phyloP scores from a whole-genome alignment of 2,329 filamentous ascomycete species.

The Volutella citrinella region DNA sequence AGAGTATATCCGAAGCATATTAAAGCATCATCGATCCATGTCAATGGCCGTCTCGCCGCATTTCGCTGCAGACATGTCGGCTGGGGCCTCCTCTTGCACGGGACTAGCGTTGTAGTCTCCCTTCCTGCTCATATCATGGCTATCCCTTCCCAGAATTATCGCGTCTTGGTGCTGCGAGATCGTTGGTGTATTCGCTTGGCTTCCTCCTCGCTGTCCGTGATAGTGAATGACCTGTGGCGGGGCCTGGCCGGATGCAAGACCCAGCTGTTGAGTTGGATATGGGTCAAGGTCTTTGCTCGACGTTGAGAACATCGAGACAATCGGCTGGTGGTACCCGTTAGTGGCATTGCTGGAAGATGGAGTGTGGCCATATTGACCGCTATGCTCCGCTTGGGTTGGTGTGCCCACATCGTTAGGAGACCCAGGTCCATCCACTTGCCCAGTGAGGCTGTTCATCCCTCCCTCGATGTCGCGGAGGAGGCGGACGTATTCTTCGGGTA shows the following conservation, averaged over 20 bases:
- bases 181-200: constrained; percentile 64
- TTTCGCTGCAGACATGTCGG: constrained; percentile 15
- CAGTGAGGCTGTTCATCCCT: constrained; percentile 72
- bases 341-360: constrained; percentile 43
- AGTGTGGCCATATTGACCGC: constrained; percentile 43
- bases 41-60: constrained; percentile 17
- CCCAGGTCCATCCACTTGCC: constrained; percentile 51
- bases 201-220: constrained; percentile 64
- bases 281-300: constrained; percentile 68
- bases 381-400: constrained; percentile 59
- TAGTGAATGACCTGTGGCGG: constrained; percentile 67
- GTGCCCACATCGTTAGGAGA: constrained; percentile 57
- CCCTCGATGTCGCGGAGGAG: constrained; percentile 91
- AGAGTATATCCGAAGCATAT: not conserved
- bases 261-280: constrained; percentile 63
- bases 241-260: constrained; percentile 58
- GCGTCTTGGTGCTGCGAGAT: constrained; percentile 49
- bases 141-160: constrained; percentile 44
- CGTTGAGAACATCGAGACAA: constrained; percentile 67
- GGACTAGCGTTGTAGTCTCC: constrained; percentile 35
- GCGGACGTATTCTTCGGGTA: constrained; percentile 94
- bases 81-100: constrained; percentile 31
- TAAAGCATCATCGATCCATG: constrained; percentile 24
- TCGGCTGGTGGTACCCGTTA: constrained; percentile 66
- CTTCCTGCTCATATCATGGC: constrained; percentile 43